These are phyloP conservation scores for Middelhovenomyces tepae DNA, from an alignment of 805 yeast species.

Conservation along the genomic window DNA sequence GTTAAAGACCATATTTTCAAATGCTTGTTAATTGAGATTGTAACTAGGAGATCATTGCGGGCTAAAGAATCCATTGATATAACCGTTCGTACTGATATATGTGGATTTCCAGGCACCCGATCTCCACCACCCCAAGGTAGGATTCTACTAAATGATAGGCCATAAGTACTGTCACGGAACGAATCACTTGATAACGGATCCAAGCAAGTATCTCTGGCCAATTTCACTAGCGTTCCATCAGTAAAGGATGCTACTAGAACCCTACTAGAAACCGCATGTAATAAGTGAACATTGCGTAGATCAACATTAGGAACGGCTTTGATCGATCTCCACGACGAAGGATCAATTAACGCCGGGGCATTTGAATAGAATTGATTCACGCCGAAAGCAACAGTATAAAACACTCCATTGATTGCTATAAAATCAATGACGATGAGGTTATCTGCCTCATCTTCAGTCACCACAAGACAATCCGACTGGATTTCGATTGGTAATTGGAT, in stretches of 20 bases:
- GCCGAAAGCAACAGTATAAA: slow-evolving; percentile 42
- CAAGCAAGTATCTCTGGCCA: slow-evolving; percentile 22
- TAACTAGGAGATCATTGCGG: slow-evolving; percentile 29
- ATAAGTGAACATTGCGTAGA: slow-evolving; percentile 44
- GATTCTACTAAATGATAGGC: slow-evolving; percentile 19
- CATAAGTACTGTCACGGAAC: slow-evolving; percentile 15
- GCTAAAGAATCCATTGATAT: slow-evolving; percentile 28
- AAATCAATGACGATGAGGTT: slow-evolving; percentile 41
- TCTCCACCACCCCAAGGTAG: slow-evolving; percentile 27
- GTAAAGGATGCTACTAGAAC: slow-evolving; percentile 50
- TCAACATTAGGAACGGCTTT: slow-evolving; percentile 61
- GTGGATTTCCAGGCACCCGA: slow-evolving; percentile 35
- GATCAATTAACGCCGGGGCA: too few relatives aligned
- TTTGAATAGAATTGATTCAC: slow-evolving; percentile 33
- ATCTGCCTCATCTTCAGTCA: slow-evolving; percentile 26
- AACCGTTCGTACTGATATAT: slow-evolving; percentile 30
- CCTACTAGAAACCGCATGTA: slow-evolving; percentile 38
- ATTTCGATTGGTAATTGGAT: slow-evolving; percentile 34
- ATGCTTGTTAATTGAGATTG: slow-evolving; percentile 46
- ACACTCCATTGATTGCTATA: slow-evolving; percentile 41
- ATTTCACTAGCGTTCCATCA: slow-evolving; percentile 64
- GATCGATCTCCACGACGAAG: slow-evolving; percentile 70
- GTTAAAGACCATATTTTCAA: slow-evolving; percentile 54
- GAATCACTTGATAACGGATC: slow-evolving; percentile 32
- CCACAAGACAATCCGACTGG: slow-evolving; percentile 30